These are phyloP conservation scores for Oldenlandia corymbosa DNA, from an alignment of 257 asterid genomes.

Conservation along the genomic window DNA sequence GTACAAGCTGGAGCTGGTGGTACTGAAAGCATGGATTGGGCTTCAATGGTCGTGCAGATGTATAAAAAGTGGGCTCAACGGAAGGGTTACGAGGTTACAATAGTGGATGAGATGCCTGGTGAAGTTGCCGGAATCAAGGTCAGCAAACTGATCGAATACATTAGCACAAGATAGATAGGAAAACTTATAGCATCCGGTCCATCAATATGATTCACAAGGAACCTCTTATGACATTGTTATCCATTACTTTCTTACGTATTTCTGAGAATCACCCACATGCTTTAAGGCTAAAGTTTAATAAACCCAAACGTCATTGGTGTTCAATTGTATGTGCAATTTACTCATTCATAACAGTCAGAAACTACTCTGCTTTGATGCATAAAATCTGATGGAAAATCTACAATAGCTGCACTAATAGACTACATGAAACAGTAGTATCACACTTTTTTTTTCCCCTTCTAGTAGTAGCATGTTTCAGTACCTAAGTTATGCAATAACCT, in stretches of 20 bases:
- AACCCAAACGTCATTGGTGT: too few relatives aligned
- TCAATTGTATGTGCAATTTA: background rate
- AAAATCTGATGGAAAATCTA: background rate
- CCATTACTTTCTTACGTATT: background rate
- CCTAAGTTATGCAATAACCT: background rate
- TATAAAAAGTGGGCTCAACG: constrained; percentile 85
- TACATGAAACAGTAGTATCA: background rate
- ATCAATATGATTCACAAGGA: background rate
- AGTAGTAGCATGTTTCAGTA: background rate
- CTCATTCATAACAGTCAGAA: background rate
- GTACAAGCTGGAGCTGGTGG: constrained; percentile 99
- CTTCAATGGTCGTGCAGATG: constrained; percentile 96
- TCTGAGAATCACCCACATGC: background rate
- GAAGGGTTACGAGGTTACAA: constrained; percentile 64
- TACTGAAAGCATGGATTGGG: constrained; percentile 99
- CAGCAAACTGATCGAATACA: constrained; percentile 16
- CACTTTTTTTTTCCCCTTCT: background rate
- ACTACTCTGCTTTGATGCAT: background rate
- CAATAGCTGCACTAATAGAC: background rate
- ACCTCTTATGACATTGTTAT: background rate
- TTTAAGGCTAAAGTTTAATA: background rate
- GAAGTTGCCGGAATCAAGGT: constrained; percentile 98
- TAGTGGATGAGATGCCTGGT: constrained; percentile 95
- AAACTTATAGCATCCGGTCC: background rate
- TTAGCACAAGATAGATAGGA: constrained; percentile 4